Conservation (phyloP, 371 early-diverging fungal species). For the Mucor saturninus region DNA sequence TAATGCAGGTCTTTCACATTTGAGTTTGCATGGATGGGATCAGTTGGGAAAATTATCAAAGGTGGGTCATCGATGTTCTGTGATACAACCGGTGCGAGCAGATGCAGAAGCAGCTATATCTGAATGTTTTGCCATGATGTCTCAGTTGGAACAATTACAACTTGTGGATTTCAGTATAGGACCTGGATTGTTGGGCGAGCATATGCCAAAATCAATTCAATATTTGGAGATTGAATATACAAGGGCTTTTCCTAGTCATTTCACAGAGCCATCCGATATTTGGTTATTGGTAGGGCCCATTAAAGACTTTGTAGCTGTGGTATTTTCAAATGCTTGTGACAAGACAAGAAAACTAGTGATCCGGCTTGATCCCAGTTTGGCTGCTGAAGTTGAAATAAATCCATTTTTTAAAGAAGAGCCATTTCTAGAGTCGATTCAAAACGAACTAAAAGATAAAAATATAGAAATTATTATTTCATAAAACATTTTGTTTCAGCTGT, state of each 20-base stretch:
- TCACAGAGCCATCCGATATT: slow-evolving; percentile 16
- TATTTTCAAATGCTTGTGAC: background rate
- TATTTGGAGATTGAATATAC: slow-evolving; percentile 19
- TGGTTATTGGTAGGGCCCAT: slow-evolving; percentile 25
- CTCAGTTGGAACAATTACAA: background rate
- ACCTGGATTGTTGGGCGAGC: slow-evolving; percentile 14
- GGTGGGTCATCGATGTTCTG: slow-evolving; percentile 11
- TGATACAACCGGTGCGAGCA: slow-evolving; percentile 22
- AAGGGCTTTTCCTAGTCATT: slow-evolving; percentile 9
- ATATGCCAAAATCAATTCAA: slow-evolving; percentile 3
- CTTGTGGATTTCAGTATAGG: slow-evolving; percentile 29
- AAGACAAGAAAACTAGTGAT: background rate
- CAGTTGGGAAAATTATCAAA: slow-evolving; percentile 26
- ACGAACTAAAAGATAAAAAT: background rate
- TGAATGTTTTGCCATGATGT: slow-evolving; percentile 9
- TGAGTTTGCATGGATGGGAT: slow-evolving; percentile 32
- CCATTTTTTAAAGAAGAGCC: slow-evolving; percentile 10
- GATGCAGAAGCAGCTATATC: slow-evolving; percentile 28
- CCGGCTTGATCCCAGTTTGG: slow-evolving; percentile 9
- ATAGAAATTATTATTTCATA: slow-evolving; percentile 1
- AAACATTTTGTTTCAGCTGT: background rate
- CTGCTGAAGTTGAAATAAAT: slow-evolving; percentile 4
- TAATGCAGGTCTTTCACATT: background rate
- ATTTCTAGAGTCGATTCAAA: slow-evolving; percentile 2
- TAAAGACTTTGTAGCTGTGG: slow-evolving; percentile 17